phyloP scores from a whole-genome alignment of 192 early-diverging fungal species.

The Backusella tuberculispora region DNA sequence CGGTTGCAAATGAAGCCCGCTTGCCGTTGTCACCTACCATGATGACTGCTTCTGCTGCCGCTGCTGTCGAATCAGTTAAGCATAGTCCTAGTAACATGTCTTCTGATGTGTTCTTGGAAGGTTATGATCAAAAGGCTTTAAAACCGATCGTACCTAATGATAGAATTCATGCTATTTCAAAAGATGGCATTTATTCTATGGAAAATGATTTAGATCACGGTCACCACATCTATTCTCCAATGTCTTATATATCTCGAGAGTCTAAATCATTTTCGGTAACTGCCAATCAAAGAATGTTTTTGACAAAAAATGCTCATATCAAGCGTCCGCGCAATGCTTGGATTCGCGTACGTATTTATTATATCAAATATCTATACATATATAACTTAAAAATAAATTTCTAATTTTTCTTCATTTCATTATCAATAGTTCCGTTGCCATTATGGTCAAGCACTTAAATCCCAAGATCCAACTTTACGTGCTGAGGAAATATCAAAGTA shows the following conservation, averaged over 20 bases:
- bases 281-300: conserved; percentile 24
- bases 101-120: background rate
- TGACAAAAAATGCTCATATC: conserved; percentile 37
- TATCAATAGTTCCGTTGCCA: conserved; percentile 31
- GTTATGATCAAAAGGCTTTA: background rate
- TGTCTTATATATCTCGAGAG: background rate
- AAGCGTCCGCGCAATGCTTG: conserved; percentile 38
- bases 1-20: background rate
- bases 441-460: conserved; percentile 34
- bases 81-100: background rate
- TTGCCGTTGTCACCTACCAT: conserved; percentile 4
- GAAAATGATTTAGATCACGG: background rate
- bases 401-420: background rate
- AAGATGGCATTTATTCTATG: background rate
- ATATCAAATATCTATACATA: background rate
- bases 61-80: background rate
- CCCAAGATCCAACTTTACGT: conserved; percentile 32
- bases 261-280: background rate
- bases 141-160: background rate
- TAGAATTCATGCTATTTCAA: background rate
- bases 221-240: background rate
- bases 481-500: conserved; percentile 41
- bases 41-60: background rate
- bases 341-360: conserved; percentile 34
- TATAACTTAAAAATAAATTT: background rate